A percentile compares a stretch with the other conserved stretches of the same genome.
Evolutionary conservation across 2,329 filamentous ascomycete species (phyloP).

Genomic region (Fusarium heterosporum): DNA sequence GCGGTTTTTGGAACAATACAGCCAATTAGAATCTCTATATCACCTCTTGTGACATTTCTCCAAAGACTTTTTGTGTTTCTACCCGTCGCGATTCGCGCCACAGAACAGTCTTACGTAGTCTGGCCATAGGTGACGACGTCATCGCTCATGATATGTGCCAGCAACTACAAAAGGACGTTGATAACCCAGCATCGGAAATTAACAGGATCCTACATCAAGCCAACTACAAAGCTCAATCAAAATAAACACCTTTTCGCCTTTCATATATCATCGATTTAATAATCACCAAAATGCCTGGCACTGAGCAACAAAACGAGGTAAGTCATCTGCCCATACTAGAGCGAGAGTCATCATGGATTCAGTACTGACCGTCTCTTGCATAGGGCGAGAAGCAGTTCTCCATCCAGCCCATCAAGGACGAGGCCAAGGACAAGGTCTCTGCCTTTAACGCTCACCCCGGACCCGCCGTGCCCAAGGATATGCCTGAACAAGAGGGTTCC

Average conservation of each 20-base stretch:
- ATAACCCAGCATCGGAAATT: conserved; percentile 11
- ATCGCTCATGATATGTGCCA: conserved; percentile 37
- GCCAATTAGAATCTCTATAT: conserved; percentile 24
- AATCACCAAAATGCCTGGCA: conserved; percentile 46
- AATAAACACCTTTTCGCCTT: conserved; percentile 7
- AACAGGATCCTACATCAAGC: conserved; percentile 5
- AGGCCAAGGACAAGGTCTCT: conserved; percentile 60
- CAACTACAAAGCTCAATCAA: conserved; percentile 9
- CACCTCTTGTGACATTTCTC: conserved; percentile 39
- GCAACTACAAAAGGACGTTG: conserved; percentile 43
- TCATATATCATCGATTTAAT: background rate
- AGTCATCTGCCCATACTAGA: conserved; percentile 2
- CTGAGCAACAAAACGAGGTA: conserved; percentile 50
- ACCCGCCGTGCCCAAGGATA: conserved; percentile 65
- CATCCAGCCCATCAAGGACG: conserved; percentile 59
- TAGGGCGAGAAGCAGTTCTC: conserved; percentile 59
- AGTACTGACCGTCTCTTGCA: conserved; percentile 19
- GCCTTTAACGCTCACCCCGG: conserved; percentile 68
- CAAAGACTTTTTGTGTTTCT: conserved; percentile 27
- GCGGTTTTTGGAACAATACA: background rate
- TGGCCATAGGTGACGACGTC: conserved; percentile 43
- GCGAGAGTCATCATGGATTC: background rate
- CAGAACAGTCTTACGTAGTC: conserved; percentile 38
- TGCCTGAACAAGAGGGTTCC: conserved; percentile 68
- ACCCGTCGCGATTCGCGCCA: conserved; percentile 33